A percentile compares a stretch with the other conserved stretches of the same genome.
Evolutionary conservation across 805 yeast genomes (phyloP).

Genomic region (Blastobotrys peoriensis): DNA sequence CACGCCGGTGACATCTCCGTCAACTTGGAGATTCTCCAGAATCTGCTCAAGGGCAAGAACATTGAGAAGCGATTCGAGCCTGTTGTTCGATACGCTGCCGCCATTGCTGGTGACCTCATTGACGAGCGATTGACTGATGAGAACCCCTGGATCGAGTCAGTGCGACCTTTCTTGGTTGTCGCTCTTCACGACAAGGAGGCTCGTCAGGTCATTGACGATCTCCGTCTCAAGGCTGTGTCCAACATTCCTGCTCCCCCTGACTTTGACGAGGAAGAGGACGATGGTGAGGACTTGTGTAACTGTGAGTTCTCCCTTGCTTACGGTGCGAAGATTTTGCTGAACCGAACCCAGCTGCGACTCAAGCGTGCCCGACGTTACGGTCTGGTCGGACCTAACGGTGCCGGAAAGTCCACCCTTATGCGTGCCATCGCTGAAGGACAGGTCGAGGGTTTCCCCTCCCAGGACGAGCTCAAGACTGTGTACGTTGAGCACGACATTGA

Average conservation of each 20-base stretch:
- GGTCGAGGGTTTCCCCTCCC: conserved; percentile 99
- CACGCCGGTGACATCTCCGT: conserved; percentile 96
- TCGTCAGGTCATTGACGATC: conserved; percentile 83
- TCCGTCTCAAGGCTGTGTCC: conserved; percentile 93
- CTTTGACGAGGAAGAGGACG: conserved; percentile 89
- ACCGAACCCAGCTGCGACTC: conserved; percentile 98
- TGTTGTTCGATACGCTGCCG: conserved; percentile 79
- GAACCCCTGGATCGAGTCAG: conserved; percentile 79
- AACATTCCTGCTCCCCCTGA: conserved; percentile 96
- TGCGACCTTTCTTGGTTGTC: conserved; percentile 92
- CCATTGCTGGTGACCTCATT: conserved; percentile 97
- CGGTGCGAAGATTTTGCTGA: conserved; percentile 99
- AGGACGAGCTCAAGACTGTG: conserved; percentile 97
- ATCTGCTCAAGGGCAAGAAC: conserved; percentile 62
- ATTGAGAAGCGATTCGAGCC: conserved; percentile 64
- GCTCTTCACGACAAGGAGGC: conserved; percentile 92
- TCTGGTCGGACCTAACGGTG: conserved; percentile 99
- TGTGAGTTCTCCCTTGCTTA: conserved; percentile 99
- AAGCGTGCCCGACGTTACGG: conserved; percentile 99
- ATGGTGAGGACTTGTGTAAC: conserved; percentile 99
- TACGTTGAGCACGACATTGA: conserved; percentile 99
- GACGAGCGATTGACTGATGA: conserved; percentile 97
- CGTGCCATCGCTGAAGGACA: conserved; percentile 96
- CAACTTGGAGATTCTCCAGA: conserved; percentile 74
- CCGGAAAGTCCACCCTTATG: conserved; percentile 99